A percentile compares a stretch with the other conserved stretches of the same genome.
phyloP scores from a whole-genome alignment of 257 asterid genomes.

The Galeopsis tetrahit region DNA sequence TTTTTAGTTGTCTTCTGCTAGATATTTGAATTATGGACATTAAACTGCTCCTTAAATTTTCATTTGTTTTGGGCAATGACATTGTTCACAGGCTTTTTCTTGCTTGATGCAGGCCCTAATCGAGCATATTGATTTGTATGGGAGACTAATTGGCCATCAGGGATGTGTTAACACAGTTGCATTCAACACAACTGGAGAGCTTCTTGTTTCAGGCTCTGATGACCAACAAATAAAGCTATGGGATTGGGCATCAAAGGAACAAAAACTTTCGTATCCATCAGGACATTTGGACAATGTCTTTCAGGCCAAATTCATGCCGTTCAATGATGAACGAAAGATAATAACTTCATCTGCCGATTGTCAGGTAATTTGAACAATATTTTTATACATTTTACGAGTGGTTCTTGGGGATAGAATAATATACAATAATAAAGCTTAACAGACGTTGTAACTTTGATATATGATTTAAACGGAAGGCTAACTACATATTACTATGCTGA shows the following conservation, averaged over 20 bases:
- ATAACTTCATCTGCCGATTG: conserved; percentile 80
- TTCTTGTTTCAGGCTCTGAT: conserved; percentile 83
- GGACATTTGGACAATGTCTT: conserved; percentile 76
- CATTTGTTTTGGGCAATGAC: not conserved
- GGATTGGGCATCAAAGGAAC: conserved; percentile 69
- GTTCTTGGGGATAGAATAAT: conserved; percentile 13
- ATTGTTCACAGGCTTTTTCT: conserved; percentile 16
- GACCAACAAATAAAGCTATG: conserved; percentile 69
- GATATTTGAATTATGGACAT: not conserved
- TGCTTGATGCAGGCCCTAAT: conserved; percentile 54
- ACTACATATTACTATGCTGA: conserved; percentile 5
- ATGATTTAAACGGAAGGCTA: conserved; percentile 13
- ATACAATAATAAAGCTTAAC: not conserved
- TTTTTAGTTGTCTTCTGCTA: conserved; percentile 3
- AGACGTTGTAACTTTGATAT: conserved; percentile 2
- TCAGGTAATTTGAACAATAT: conserved; percentile 54
- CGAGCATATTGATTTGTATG: conserved; percentile 59
- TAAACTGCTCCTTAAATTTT: conserved; percentile 1
- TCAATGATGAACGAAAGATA: conserved; percentile 67
- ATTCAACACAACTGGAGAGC: conserved; percentile 71
- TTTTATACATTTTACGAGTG: not conserved
- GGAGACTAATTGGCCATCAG: conserved; percentile 62
- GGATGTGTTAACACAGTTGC: conserved; percentile 83
- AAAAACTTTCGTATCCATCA: conserved; percentile 64
- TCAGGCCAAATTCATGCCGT: conserved; percentile 81